These are phyloP conservation scores for Rhizopogon rudus DNA, from an alignment of 768 basidiomycete species.

Conservation along the genomic window DNA sequence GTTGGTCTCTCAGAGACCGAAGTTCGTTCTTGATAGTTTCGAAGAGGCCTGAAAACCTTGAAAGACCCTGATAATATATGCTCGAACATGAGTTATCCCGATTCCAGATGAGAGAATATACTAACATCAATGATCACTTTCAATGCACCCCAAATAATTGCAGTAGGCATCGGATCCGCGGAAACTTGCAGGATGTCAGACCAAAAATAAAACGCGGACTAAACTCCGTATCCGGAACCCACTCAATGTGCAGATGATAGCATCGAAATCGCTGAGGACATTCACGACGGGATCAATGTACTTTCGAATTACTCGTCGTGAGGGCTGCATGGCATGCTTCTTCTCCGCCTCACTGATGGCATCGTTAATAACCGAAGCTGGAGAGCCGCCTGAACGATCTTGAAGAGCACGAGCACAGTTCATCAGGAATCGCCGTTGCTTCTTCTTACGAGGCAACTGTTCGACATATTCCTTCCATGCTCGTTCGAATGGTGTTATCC, in stretches of 20 bases:
- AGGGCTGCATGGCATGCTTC: neutral
- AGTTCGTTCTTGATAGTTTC: slow-evolving; percentile 17
- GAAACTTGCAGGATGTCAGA: neutral
- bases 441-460: neutral
- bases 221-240: neutral
- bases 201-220: neutral
- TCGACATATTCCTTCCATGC: neutral
- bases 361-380: neutral
- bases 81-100: neutral
- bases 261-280: neutral
- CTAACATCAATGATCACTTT: neutral
- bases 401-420: neutral
- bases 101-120: neutral
- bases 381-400: neutral
- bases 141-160: neutral
- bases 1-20: slow-evolving; percentile 4
- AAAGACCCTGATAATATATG: slow-evolving; percentile 7
- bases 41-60: slow-evolving; percentile 13
- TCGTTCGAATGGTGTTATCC: neutral
- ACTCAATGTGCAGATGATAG: neutral
- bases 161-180: neutral
- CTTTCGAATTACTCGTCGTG: neutral
- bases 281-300: neutral
- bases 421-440: neutral
- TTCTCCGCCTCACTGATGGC: neutral